Base-by-base conservation (phyloP, 2,329 filamentous ascomycete genomes). In the Anthostomella pinea region DNA sequence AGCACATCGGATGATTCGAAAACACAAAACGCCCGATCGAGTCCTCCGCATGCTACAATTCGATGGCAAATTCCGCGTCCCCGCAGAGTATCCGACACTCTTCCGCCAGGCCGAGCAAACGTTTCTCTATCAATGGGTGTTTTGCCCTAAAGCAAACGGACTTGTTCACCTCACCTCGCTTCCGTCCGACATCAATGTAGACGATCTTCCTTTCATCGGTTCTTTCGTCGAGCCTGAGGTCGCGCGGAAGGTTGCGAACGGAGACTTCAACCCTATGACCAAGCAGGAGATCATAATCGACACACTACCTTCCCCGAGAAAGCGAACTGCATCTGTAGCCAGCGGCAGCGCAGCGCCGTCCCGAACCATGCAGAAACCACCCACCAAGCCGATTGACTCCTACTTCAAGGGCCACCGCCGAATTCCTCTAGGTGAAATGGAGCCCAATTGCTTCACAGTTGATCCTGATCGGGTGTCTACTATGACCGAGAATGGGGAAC, bases 81-180 rank as follows among this genome's bases (percentile, higher is more conserved):
- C 93, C 0, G 69, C 81, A 24, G 83, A 85, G 44, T 98, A 97
- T 58, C 67, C 93, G 18, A 79, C 85, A 6, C 72, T 78, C 14
- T 98, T 97, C 59, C 77, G 79, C 43, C 83, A 91, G 58, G 93
- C 93, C 0, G 93, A 98, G 62, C 70, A 87, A 50, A 97, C 93
- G 0, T 98, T 98, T 56, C 67, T 96, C 13, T 86, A 97, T 56
- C 93, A 96, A 66, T 86, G 93, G 65, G 91, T 97, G 3, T 98
- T 87, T 60, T 97, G 91, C 58, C 89, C 91, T 0, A 68, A 72
- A 23, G 72, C 75, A 26, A 72, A 82, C 39, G 68, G 79, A 43
- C 64, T 97, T 28, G 85, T 95, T 25, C 81, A 88, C 42, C 71
- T 95, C 40, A 93, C 81, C 1, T 70, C 79, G 10, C 74, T 83